Conservation (phyloP, 352 stramenopile genomes). For the Blastocystis sp. region DNA sequence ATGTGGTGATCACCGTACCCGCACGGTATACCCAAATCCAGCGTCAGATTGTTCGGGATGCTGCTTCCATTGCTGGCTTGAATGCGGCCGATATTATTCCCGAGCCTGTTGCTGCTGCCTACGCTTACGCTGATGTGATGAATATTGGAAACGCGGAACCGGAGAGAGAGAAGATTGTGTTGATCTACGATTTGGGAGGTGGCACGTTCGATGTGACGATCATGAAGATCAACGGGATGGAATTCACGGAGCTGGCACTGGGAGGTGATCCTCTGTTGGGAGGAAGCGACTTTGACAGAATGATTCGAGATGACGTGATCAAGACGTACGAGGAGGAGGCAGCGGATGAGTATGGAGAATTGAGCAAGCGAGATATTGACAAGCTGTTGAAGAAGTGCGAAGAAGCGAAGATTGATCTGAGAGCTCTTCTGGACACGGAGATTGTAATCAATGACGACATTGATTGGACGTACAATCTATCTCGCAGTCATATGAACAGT, state of each 20-base stretch:
- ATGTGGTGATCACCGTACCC: constrained; percentile 63
- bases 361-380: background rate
- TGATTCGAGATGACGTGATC: constrained; percentile 13
- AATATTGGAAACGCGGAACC: constrained; percentile 35
- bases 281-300: constrained; percentile 74
- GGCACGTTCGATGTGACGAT: constrained; percentile 92
- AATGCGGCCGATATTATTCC: constrained; percentile 92
- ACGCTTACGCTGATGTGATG: constrained; percentile 73
- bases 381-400: constrained; percentile 46
- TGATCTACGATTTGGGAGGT: constrained; percentile 78
- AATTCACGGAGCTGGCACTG: constrained; percentile 97
- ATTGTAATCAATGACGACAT: constrained; percentile 3
- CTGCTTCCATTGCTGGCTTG: constrained; percentile 94
- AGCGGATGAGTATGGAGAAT: background rate
- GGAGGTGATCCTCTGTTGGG: constrained; percentile 98
- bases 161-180: constrained; percentile 66
- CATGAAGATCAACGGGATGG: constrained; percentile 92
- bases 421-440: background rate
- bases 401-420: constrained; percentile 42
- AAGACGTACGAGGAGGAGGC: background rate
- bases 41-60: constrained; percentile 98
- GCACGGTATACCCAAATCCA: constrained; percentile 99
- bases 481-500: background rate
- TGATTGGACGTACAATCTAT: background rate
- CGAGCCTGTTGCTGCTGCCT: constrained; percentile 74